Evolutionary conservation across 495 filamentous ascomycete genomes (phyloP).

Genomic region (Cudoniella acicularis): DNA sequence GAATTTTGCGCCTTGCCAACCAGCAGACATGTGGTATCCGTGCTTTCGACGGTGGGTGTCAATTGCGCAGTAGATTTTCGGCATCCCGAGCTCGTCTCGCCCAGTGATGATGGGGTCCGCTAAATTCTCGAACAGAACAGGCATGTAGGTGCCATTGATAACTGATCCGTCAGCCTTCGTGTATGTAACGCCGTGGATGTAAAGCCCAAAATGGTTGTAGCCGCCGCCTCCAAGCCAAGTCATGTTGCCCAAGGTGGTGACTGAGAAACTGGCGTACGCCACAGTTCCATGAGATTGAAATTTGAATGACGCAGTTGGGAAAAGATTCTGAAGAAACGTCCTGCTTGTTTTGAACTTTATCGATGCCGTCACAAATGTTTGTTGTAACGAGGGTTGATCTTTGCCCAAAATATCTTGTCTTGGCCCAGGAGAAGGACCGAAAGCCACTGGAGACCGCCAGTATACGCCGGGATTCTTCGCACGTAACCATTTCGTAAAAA

Average conservation of each 20-base stretch:
- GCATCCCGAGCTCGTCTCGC: constrained; percentile 54
- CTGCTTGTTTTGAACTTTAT: constrained; percentile 56
- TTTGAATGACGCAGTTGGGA: constrained; percentile 37
- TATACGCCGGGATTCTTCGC: constrained; percentile 27
- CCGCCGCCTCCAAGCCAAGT: constrained; percentile 52
- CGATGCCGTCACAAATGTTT: constrained; percentile 45
- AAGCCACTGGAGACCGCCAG: constrained; percentile 51
- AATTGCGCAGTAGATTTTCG: constrained; percentile 49
- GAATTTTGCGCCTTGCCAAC: constrained; percentile 46
- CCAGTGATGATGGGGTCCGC: constrained; percentile 51
- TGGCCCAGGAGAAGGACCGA: constrained; percentile 54
- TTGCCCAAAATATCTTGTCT: constrained; percentile 36
- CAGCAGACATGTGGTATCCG: constrained; percentile 37
- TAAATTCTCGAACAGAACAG: constrained; percentile 50
- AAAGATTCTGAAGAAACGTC: constrained; percentile 54
- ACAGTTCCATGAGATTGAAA: constrained; percentile 48
- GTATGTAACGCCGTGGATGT: constrained; percentile 56
- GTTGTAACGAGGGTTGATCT: constrained; percentile 20
- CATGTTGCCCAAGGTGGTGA: constrained; percentile 47
- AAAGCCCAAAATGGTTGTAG: constrained; percentile 53
- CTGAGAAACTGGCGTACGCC: constrained; percentile 45
- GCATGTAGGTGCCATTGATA: constrained; percentile 48
- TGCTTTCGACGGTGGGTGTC: constrained; percentile 35
- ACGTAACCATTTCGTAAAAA: constrained; percentile 45
- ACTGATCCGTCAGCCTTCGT: constrained; percentile 43